phyloP scores from a whole-genome alignment of 257 asterid species.

The Solanum sitiens region DNA sequence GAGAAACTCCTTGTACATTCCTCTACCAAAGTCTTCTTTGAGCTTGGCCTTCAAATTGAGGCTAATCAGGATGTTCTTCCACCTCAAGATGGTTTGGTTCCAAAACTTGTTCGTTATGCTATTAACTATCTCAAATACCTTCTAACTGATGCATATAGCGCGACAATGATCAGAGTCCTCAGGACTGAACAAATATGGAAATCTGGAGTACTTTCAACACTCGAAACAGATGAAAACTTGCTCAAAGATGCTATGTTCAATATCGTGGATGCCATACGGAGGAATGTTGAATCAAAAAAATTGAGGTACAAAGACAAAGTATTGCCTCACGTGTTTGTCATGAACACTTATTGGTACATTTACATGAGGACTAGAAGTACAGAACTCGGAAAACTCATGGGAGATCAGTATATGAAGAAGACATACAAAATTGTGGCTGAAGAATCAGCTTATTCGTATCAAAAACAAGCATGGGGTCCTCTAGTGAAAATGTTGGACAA shows the following conservation, averaged over 20 bases:
- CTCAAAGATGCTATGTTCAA: conserved; percentile 49
- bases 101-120: conserved; percentile 65
- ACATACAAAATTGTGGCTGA: conserved; percentile 54
- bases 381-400: conserved; percentile 54
- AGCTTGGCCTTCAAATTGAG: conserved; percentile 70
- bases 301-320: conserved; percentile 44
- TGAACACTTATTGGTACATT: conserved; percentile 77
- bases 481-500: conserved; percentile 34
- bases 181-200: conserved; percentile 63
- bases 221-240: conserved; percentile 33
- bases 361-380: conserved; percentile 58
- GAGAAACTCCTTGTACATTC: conserved; percentile 62
- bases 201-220: conserved; percentile 29
- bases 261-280: conserved; percentile 66
- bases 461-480: conserved; percentile 69
- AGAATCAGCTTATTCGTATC: conserved; percentile 65
- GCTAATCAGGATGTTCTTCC: conserved; percentile 59
- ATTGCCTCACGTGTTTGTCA: conserved; percentile 35
- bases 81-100: conserved; percentile 64
- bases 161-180: conserved; percentile 44
- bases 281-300: conserved; percentile 51
- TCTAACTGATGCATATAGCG: conserved; percentile 28
- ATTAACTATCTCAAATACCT: conserved; percentile 63
- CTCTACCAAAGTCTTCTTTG: conserved; percentile 57
- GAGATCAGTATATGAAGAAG: conserved; percentile 54